Evolutionary conservation across 768 basidiomycete species (phyloP), one percentile per base, ranked within the genome.

Genomic region (Collybiopsis confluens): DNA sequence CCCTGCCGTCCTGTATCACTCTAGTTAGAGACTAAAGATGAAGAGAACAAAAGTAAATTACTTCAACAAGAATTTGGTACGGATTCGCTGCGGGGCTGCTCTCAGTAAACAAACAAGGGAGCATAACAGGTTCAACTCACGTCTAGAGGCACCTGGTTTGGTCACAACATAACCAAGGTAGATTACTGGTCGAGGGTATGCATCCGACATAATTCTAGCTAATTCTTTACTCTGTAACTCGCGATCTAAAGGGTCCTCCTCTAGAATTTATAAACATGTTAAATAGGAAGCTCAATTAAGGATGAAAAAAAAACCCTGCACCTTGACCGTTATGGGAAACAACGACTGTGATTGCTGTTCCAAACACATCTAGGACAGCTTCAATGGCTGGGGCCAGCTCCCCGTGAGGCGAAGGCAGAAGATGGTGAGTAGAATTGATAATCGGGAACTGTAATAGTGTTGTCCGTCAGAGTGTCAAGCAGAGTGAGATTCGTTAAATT

Each of bases 311-410:
- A 10, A 3, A n/a, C 30, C 54, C 65, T 49, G 24, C 56, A 87
- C 90, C 90, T 78, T 96, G 93, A 5, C 93, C 93, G 64, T 96
- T 95, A 59, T 96, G 93, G 0, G 90, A 78, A 9, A 95, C 88
- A n/a, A 95, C 74, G 0, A 94, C 90, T 4, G 85, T 85, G 16
- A 94, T 81, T 48, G 80, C 77, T 0, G 83, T 85, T 1, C 92
- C 91, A 58, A 83, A 87, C 6, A 92, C 74, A 48, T 93, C 87
- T 13, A 95, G 71, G 2, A 89, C 77, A 2, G 92, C 92, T 66
- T 92, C 88, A 28, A 95, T 95, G 1, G 92, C 92, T 0, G 92
- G 92, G 2, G 91, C 92, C 23, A 95, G 82, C 65, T 94, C 92
- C 7, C 90, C 89, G 53, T 79, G 66, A 18, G 93, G 93, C 1